These are phyloP conservation scores for Aspergillus biplanus DNA, from an alignment of 495 filamentous ascomycete genomes.

Conservation along the genomic window DNA sequence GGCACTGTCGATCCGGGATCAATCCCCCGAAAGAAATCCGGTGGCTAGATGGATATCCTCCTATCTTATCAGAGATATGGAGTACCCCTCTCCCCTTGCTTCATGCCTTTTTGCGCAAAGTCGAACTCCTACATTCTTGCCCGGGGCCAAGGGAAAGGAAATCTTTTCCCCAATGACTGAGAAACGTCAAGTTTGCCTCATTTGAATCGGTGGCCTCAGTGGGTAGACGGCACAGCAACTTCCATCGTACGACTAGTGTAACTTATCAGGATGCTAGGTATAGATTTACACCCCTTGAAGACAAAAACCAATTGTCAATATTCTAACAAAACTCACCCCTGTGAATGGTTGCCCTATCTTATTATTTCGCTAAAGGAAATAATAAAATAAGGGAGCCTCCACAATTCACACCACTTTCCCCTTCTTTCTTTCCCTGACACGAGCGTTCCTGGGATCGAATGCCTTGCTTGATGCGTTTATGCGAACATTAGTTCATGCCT, in stretches of 20 bases:
- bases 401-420: neutral
- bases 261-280: too few relatives aligned
- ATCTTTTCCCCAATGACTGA: too few relatives aligned
- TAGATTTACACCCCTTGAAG: too few relatives aligned
- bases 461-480: slow-evolving; percentile 1
- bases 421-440: neutral
- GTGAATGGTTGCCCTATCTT: too few relatives aligned
- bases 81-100: slow-evolving; percentile 2
- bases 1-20: slow-evolving; percentile 11
- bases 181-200: too few relatives aligned
- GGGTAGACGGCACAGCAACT: too few relatives aligned
- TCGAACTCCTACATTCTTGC: slow-evolving; percentile 11
- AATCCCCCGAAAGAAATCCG: neutral
- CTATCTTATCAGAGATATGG: slow-evolving; percentile 23
- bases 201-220: too few relatives aligned
- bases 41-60: slow-evolving; percentile 17
- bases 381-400: neutral
- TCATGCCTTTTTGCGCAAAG: neutral
- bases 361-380: too few relatives aligned
- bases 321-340: neutral
- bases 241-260: too few relatives aligned
- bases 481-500: neutral
- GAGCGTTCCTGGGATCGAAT: neutral
- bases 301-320: neutral
- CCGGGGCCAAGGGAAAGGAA: neutral